These are phyloP conservation scores for Leishmania major DNA, from an alignment of 208 protist genomes.

Conservation along the genomic window DNA sequence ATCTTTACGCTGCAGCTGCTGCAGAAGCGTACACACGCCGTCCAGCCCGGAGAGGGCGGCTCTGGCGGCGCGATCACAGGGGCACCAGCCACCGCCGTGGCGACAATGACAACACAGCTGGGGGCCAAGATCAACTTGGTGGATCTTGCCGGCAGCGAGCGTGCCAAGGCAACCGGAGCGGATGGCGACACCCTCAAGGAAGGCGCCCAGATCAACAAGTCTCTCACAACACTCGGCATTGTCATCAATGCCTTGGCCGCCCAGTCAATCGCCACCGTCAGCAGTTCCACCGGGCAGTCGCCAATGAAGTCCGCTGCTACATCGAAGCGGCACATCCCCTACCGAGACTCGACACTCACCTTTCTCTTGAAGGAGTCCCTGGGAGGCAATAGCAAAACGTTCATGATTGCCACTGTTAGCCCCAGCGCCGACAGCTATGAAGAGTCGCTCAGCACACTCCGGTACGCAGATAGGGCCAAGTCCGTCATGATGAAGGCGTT, in stretches of 20 bases:
- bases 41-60: neutral
- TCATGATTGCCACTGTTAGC: slow-evolving; percentile 91
- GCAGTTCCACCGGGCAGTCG: neutral
- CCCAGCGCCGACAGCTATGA: slow-evolving; percentile 77
- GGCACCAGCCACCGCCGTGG: slow-evolving; percentile 17
- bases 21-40: slow-evolving; percentile 39
- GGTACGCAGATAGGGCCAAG: slow-evolving; percentile 93
- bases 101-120: slow-evolving; percentile 46
- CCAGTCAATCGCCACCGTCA: slow-evolving; percentile 29
- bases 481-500: slow-evolving; percentile 86
- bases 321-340: slow-evolving; percentile 63
- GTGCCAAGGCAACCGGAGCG: slow-evolving; percentile 79
- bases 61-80: neutral
- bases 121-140: slow-evolving; percentile 89
- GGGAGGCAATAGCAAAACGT: slow-evolving; percentile 92
- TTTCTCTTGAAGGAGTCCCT: slow-evolving; percentile 91
- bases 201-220: slow-evolving; percentile 91
- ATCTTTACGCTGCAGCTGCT: slow-evolving; percentile 93
- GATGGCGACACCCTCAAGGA: slow-evolving; percentile 81
- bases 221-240: slow-evolving; percentile 86
- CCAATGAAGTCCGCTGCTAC: neutral
- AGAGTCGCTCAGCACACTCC: slow-evolving; percentile 91
- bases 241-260: slow-evolving; percentile 92
- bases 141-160: slow-evolving; percentile 94
- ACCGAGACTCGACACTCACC: slow-evolving; percentile 88